phyloP scores from a whole-genome alignment of 257 asterid genomes.

The Schizonepeta tenuifolia region DNA sequence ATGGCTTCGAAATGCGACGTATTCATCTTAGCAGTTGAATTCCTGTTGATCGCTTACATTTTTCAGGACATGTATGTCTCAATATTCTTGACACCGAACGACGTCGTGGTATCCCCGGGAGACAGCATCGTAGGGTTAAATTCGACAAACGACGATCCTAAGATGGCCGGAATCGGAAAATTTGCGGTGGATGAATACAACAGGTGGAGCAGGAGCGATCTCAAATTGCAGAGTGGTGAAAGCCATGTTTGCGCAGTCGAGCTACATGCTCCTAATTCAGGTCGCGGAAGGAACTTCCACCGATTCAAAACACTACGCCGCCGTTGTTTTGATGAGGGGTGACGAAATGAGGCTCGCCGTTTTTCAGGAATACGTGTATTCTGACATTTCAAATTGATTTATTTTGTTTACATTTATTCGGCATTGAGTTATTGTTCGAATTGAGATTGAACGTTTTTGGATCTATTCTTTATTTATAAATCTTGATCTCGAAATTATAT shows the following conservation, averaged over 20 bases:
- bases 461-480: too few species aligned
- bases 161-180: slow-evolving; percentile 11
- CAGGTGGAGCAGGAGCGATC: not conserved
- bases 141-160: slow-evolving; percentile 24
- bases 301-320: not conserved
- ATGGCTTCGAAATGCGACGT: not conserved
- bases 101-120: not conserved
- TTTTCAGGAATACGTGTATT: not conserved
- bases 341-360: not conserved
- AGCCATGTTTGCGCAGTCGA: not conserved
- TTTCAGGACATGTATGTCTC: slow-evolving; percentile 19
- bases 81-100: not conserved
- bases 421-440: too few species aligned
- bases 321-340: not conserved
- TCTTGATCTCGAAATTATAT: too few species aligned
- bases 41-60: slow-evolving; percentile 21
- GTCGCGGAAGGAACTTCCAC: not conserved
- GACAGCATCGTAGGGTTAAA: not conserved
- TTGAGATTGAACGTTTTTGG: too few species aligned
- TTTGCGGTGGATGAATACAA: slow-evolving; percentile 36
- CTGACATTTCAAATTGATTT: not conserved
- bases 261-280: not conserved
- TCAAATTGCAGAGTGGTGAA: slow-evolving; percentile 19
- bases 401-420: too few species aligned
- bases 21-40: not conserved